Evolutionary conservation across 768 basidiomycete genomes (phyloP).

Genomic region (Jaapia argillacea): DNA sequence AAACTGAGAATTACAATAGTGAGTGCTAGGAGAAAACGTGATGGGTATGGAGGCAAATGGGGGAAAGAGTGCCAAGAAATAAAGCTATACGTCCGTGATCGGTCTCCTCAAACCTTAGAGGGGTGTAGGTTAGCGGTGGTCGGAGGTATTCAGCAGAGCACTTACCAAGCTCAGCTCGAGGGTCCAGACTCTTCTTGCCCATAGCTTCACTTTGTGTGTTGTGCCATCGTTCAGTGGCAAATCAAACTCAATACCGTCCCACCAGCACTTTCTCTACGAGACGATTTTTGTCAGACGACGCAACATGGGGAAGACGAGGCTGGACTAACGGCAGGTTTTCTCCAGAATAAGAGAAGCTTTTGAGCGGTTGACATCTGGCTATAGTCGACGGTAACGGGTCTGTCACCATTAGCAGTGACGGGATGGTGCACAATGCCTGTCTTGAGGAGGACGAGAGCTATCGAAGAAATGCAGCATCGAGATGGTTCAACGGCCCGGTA

Average conservation of each 20-base stretch:
- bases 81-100: no score
- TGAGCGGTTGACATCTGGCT: conserved; percentile 96
- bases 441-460: conserved; percentile 94
- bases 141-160: no score
- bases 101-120: no score
- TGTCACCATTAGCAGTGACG: conserved; percentile 41
- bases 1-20: neutral
- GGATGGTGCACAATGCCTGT: conserved; percentile 83
- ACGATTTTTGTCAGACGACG: neutral
- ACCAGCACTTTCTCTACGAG: conserved; percentile 96
- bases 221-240: conserved; percentile 47
- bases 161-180: conserved; percentile 87
- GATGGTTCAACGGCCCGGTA: conserved; percentile 93
- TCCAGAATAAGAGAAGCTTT: conserved; percentile 95
- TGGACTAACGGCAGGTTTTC: conserved; percentile 83
- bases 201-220: conserved; percentile 68
- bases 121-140: no score
- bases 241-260: conserved; percentile 94
- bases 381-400: conserved; percentile 76
- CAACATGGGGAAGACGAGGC: conserved; percentile 5
- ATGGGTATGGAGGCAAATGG: no score
- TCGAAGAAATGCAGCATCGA: conserved; percentile 96
- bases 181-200: conserved; percentile 98
- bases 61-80: no score
- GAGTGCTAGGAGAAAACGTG: neutral